phyloP scores from a whole-genome alignment of 2,329 filamentous ascomycete species.

The Lasiodiplodia theobromae region DNA sequence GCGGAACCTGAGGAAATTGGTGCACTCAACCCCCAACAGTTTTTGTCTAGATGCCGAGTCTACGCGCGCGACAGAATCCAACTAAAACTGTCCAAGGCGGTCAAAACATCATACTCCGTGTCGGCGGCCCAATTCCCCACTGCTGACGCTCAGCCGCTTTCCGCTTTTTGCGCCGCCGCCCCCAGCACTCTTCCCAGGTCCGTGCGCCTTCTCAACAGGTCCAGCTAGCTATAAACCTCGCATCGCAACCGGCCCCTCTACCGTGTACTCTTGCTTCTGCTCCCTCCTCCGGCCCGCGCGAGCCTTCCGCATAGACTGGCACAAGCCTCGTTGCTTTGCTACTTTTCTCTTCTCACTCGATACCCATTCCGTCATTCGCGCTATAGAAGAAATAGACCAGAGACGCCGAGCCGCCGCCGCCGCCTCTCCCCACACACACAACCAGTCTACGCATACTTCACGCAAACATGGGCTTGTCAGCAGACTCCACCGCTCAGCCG shows the following conservation, averaged over 20 bases:
- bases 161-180: too few species aligned
- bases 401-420: constrained; percentile 6
- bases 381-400: background rate
- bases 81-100: too few species aligned
- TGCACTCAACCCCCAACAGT: too few species aligned
- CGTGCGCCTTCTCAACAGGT: too few species aligned
- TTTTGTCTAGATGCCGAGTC: too few species aligned
- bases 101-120: too few species aligned
- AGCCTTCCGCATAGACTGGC: background rate
- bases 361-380: constrained; percentile 1
- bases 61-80: too few species aligned
- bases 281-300: background rate
- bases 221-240: too few species aligned
- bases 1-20: too few species aligned
- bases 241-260: background rate
- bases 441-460: background rate
- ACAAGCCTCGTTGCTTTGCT: constrained; percentile 10
- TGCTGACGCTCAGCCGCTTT: too few species aligned
- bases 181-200: too few species aligned
- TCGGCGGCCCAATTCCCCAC: too few species aligned
- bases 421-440: background rate
- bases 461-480: constrained; percentile 23
- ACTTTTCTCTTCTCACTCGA: background rate
- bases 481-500: constrained; percentile 35
- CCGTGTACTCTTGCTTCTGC: background rate